A percentile compares a stretch with the other conserved stretches of the same genome.
phyloP scores from a whole-genome alignment of 192 early-diverging fungal genomes.

The Podila epigama region DNA sequence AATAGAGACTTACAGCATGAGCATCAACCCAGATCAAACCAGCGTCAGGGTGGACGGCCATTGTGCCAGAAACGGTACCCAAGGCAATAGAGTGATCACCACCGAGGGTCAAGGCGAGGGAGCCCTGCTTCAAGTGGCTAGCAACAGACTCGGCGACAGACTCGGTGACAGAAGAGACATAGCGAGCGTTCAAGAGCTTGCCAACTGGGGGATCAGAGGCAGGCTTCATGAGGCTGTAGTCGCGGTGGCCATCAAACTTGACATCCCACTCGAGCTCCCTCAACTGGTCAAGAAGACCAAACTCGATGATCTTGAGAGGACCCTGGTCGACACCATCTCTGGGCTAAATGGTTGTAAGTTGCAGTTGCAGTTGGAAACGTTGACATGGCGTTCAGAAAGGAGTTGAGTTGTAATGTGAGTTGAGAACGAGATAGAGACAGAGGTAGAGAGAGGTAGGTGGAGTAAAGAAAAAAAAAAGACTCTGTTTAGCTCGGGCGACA shows the following conservation, averaged over 20 bases:
- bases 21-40: conserved; percentile 97
- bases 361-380: not conserved
- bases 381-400: not conserved
- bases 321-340: conserved; percentile 91
- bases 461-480: too few relatives aligned
- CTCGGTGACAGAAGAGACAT: conserved; percentile 81
- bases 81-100: conserved; percentile 96
- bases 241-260: conserved; percentile 77
- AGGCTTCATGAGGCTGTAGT: conserved; percentile 74
- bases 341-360: conserved; percentile 58
- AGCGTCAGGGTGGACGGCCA: conserved; percentile 77
- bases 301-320: conserved; percentile 82
- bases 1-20: conserved; percentile 77
- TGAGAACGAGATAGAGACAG: too few relatives aligned
- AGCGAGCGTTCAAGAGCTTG: conserved; percentile 85
- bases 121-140: conserved; percentile 65
- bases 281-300: conserved; percentile 86
- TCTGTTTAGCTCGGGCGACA: too few relatives aligned
- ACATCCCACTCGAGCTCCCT: conserved; percentile 82
- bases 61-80: conserved; percentile 84
- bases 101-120: conserved; percentile 91
- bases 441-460: too few relatives aligned
- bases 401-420: too few relatives aligned
- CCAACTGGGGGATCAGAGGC: conserved; percentile 73
- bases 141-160: conserved; percentile 70